Evolutionary conservation across 129 eudicot species (phyloP).

Genomic region (carrot (Daucus carota)): DNA sequence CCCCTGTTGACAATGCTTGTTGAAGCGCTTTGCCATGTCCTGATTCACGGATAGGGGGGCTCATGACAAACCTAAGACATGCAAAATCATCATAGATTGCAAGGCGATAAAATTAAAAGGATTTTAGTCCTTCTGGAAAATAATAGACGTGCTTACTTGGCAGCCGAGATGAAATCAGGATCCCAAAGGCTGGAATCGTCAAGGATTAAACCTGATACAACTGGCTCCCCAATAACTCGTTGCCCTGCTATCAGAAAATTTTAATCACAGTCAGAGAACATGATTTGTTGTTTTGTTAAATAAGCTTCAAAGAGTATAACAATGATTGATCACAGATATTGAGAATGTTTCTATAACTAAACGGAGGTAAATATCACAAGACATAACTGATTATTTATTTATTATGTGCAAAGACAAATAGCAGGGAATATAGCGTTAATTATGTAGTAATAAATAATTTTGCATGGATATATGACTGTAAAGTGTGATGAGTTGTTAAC

Average conservation of each 20-base stretch:
- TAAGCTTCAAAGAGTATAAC: background rate
- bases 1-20: slow-evolving; percentile 81
- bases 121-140: background rate
- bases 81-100: background rate
- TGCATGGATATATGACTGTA: background rate
- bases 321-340: background rate
- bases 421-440: background rate
- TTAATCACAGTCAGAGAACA: slow-evolving; percentile 1
- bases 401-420: background rate
- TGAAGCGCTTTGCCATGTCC: slow-evolving; percentile 93
- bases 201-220: slow-evolving; percentile 80
- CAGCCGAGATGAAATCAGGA: slow-evolving; percentile 81
- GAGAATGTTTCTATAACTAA: background rate
- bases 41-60: slow-evolving; percentile 86
- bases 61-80: slow-evolving; percentile 78
- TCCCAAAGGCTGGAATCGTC: slow-evolving; percentile 91
- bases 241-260: slow-evolving; percentile 51
- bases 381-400: background rate
- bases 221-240: slow-evolving; percentile 91
- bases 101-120: background rate
- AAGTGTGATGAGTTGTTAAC: background rate
- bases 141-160: slow-evolving; percentile 46
- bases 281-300: slow-evolving; percentile 1
- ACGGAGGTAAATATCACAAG: background rate
- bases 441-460: background rate